phyloP scores from a whole-genome alignment of 2,329 filamentous ascomycete genomes.

The Alternaria dauci region DNA sequence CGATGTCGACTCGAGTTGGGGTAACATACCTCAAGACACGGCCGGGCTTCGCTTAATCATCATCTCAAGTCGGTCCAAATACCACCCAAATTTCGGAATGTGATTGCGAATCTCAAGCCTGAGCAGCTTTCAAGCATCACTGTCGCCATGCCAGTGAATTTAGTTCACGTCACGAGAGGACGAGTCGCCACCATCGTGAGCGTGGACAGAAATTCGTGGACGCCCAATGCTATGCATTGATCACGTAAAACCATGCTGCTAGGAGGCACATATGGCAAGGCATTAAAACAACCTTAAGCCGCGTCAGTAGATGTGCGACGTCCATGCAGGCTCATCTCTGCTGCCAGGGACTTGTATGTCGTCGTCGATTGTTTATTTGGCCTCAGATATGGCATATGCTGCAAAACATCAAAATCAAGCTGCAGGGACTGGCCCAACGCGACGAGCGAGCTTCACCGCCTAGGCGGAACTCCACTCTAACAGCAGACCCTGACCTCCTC shows the following conservation, averaged over 20 bases:
- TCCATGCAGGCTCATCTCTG: not conserved
- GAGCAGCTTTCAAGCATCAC: not conserved
- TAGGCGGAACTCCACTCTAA: not conserved
- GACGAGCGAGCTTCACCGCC: not conserved
- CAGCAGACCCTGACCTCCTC: not conserved
- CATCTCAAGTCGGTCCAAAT: not conserved
- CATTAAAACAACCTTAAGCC: not conserved
- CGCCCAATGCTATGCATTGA: not conserved
- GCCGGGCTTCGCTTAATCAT: not conserved
- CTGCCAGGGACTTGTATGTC: not conserved
- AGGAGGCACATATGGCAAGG: not conserved
- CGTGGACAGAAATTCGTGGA: not conserved
- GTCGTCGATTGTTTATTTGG: not conserved
- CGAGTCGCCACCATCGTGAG: not conserved
- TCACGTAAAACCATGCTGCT: not conserved
- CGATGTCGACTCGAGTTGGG: not conserved
- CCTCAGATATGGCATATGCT: not conserved
- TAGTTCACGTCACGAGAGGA: not conserved
- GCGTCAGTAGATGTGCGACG: not conserved
- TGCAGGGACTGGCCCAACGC: not conserved
- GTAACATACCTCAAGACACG: not conserved
- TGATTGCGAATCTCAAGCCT: not conserved
- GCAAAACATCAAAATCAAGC: not conserved
- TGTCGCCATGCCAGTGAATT: not conserved
- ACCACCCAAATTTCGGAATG: not conserved